These are phyloP conservation scores for Candida dajiaensis DNA, from an alignment of 805 yeast genomes.

Conservation along the genomic window DNA sequence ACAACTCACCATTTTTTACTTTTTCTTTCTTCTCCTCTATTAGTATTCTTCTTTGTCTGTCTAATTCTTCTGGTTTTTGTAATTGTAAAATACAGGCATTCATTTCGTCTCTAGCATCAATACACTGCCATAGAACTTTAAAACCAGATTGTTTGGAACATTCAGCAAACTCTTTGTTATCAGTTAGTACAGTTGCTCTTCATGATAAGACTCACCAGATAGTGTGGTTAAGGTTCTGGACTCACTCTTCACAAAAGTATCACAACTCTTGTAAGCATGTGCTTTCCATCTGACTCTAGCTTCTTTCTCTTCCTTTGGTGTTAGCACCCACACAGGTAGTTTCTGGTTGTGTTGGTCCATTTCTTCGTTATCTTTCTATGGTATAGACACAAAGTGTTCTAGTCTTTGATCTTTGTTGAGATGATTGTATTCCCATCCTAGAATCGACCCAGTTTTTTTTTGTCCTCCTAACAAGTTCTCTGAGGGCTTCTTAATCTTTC, in stretches of 20 bases:
- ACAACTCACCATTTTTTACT: background rate
- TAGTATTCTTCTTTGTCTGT: slow-evolving; percentile 59
- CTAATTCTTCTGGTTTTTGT: slow-evolving; percentile 60
- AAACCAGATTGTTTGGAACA: slow-evolving; percentile 62
- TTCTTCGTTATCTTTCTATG: background rate
- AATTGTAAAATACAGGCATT: slow-evolving; percentile 55
- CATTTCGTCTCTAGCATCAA: slow-evolving; percentile 50
- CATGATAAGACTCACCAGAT: slow-evolving; percentile 41
- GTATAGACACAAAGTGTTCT: background rate
- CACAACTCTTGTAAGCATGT: slow-evolving; percentile 61
- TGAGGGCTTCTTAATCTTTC: background rate
- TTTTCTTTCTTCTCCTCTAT: slow-evolving; percentile 50
- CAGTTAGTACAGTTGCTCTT: background rate
- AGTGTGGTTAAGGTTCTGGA: slow-evolving; percentile 60
- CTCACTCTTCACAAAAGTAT: slow-evolving; percentile 58
- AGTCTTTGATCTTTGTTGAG: no score
- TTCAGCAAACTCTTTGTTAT: slow-evolving; percentile 43
- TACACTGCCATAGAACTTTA: slow-evolving; percentile 63
- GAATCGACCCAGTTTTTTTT: background rate
- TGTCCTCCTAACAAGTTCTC: no score
- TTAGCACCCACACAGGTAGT: slow-evolving; percentile 69
- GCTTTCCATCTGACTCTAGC: slow-evolving; percentile 67
- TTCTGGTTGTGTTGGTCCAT: slow-evolving; percentile 26
- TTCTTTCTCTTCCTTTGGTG: slow-evolving; percentile 71
- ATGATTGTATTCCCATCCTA: no score